phyloP scores from a whole-genome alignment of 768 basidiomycete species.

The Candolleomyces eurysporus region DNA sequence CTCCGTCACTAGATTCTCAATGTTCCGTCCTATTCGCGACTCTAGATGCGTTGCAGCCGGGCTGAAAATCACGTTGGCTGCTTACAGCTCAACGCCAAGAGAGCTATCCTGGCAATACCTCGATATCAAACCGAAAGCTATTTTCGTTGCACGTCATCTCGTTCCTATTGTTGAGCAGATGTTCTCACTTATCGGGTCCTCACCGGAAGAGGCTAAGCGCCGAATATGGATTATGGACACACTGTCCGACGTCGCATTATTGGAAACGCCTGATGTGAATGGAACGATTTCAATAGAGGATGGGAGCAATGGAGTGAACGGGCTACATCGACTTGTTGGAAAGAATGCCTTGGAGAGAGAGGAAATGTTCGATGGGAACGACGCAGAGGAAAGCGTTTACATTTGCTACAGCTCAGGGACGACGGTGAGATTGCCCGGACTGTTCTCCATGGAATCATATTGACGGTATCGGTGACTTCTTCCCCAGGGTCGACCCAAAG shows the following conservation, averaged over 20 bases:
- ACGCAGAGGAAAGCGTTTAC: slow-evolving; percentile 19
- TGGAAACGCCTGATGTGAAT: background rate
- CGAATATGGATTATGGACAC: slow-evolving; percentile 16
- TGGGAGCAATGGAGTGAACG: background rate
- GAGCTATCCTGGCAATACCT: slow-evolving; percentile 15
- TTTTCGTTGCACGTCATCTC: slow-evolving; percentile 10
- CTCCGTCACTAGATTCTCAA: background rate
- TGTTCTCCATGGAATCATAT: background rate
- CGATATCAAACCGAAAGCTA: slow-evolving; percentile 12
- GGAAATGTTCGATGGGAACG: slow-evolving; percentile 20
- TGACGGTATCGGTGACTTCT: too few relatives aligned
- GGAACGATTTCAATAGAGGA: slow-evolving; percentile 3
- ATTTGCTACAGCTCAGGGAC: slow-evolving; percentile 44
- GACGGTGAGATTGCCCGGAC: slow-evolving; percentile 24
- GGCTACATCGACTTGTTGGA: slow-evolving; percentile 15
- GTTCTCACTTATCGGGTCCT: slow-evolving; percentile 14
- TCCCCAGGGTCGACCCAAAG: slow-evolving; percentile 52
- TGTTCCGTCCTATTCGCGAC: background rate
- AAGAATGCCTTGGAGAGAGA: slow-evolving; percentile 13
- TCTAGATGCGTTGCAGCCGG: slow-evolving; percentile 15
- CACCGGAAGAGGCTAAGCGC: slow-evolving; percentile 11
- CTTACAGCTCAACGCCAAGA: slow-evolving; percentile 10
- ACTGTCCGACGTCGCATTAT: slow-evolving; percentile 9
- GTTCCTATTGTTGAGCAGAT: slow-evolving; percentile 15
- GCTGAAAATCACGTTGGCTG: slow-evolving; percentile 12